Base-by-base conservation (phyloP, 805 yeast genomes). In the Starmerella bombi region DNA sequence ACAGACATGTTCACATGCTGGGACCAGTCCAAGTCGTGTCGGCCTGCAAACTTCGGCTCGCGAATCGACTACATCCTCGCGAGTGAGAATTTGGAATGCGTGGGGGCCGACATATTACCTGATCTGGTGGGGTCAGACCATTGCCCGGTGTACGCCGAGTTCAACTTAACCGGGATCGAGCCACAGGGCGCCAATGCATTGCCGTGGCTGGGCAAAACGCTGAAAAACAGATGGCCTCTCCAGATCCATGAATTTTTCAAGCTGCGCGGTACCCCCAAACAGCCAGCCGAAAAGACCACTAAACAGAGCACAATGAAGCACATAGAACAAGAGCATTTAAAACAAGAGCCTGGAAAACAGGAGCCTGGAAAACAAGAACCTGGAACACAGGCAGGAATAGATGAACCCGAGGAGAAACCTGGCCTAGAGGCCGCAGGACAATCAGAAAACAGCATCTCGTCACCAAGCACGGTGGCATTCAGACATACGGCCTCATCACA, bases 71-170 rank as follows among this genome's bases (percentile, higher is more conserved):
- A 78, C 49, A 75, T 88, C 5, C 57, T 85, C 5, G 59, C 70
- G 0, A 69, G 79, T 20, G 46, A 59, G 7, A 50, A 48, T 0
- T 45, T 79, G 0, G 45, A 54, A 3, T 58, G 65, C 33, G 68
- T 74, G 0, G 59, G 58, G 32, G 64, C 64, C 0, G 70, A 70
- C 45, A 80, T 81, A n/a, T 69, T 80, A 70, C 77, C 84, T 0
- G 67, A 67, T 33, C 52, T 86, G 1, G 63, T 71, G 56, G 98
- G 98, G 0, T 83, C 95, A 0, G 98, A 88, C 57, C 98, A 88
- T 59, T 88, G 97, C 58, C 98, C 98, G 0, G 73, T 84, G 0
- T 84, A 58, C 53, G 68, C 84, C 1, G 96, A 84, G 56, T 53
- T 85, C 33, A 61, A 63, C 3, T 10, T 54, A 7, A 28, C 18